phyloP scores from a whole-genome alignment of 2,329 filamentous ascomycete genomes.

The Colletotrichum liaoningense region DNA sequence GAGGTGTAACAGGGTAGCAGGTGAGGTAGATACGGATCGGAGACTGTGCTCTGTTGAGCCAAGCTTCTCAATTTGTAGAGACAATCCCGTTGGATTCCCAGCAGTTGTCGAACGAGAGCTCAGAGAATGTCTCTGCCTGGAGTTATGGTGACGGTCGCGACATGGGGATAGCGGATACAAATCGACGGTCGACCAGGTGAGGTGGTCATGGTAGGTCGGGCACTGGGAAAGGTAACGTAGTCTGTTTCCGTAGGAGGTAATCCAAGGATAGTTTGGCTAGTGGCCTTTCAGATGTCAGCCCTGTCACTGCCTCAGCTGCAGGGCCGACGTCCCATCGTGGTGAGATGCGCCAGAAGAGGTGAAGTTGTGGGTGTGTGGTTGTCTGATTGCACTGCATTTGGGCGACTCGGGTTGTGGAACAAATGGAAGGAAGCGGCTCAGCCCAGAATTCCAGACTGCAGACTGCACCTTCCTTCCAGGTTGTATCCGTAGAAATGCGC shows the following conservation, averaged over 20 bases:
- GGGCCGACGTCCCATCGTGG: neutral
- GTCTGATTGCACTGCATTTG: neutral
- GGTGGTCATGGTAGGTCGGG: neutral
- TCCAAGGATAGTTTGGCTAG: neutral
- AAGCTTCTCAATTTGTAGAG: neutral
- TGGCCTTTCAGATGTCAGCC: neutral
- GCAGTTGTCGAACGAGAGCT: neutral
- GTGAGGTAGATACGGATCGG: neutral
- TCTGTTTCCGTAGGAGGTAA: too few species aligned
- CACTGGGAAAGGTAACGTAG: too few species aligned
- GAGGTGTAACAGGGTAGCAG: too few species aligned
- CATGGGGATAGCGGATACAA: neutral
- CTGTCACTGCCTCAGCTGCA: neutral
- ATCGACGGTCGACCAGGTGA: neutral
- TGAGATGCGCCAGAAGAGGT: too few species aligned
- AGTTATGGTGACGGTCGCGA: neutral
- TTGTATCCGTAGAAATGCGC: neutral
- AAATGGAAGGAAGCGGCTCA: constrained; percentile 3
- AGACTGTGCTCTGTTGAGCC: neutral
- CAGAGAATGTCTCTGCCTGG: constrained; percentile 31
- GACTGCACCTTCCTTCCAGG: too few species aligned
- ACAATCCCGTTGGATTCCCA: neutral
- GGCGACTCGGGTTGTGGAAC: neutral
- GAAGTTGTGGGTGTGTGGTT: too few species aligned
- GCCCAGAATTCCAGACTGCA: neutral